A percentile compares a stretch with the other conserved stretches of the same genome.
Conservation (phyloP, 2,329 filamentous ascomycete genomes). For the Fusarium sp. region DNA sequence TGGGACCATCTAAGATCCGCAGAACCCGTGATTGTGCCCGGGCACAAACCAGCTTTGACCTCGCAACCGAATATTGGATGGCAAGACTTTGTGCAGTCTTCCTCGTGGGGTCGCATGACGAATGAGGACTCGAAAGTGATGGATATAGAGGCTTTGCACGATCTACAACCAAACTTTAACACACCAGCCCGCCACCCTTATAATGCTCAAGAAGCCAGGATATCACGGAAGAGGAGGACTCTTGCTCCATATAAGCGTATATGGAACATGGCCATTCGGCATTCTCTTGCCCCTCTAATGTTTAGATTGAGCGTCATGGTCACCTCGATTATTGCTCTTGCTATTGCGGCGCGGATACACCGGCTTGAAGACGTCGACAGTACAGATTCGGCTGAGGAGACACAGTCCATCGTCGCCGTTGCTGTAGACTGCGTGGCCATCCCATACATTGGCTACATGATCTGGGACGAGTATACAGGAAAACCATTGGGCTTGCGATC, state of each 20-base stretch:
- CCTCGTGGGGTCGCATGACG: constrained; percentile 60
- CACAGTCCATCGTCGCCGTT: constrained; percentile 88
- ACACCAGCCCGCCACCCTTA: constrained; percentile 49
- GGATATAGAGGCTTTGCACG: constrained; percentile 56
- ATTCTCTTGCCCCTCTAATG: constrained; percentile 85
- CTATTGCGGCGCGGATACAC: constrained; percentile 80
- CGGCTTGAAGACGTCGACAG: constrained; percentile 62
- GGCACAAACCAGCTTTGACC: constrained; percentile 53
- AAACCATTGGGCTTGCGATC: constrained; percentile 90
- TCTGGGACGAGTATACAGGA: constrained; percentile 94
- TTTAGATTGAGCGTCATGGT: constrained; percentile 85
- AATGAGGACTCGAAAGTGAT: constrained; percentile 62
- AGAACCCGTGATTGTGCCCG: constrained; percentile 68
- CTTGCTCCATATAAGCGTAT: constrained; percentile 63
- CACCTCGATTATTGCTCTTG: constrained; percentile 85
- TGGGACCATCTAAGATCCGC: constrained; percentile 70
- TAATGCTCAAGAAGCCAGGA: constrained; percentile 43
- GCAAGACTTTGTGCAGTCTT: constrained; percentile 65
- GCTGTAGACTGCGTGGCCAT: constrained; percentile 89
- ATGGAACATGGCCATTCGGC: constrained; percentile 77
- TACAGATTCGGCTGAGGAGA: constrained; percentile 65
- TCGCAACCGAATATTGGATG: constrained; percentile 59
- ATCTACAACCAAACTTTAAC: constrained; percentile 62
- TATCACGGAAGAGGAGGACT: constrained; percentile 47
- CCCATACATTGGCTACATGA: constrained; percentile 92